Base-by-base conservation (phyloP, 371 early-diverging fungal genomes). In the Mortierella sp. region DNA sequence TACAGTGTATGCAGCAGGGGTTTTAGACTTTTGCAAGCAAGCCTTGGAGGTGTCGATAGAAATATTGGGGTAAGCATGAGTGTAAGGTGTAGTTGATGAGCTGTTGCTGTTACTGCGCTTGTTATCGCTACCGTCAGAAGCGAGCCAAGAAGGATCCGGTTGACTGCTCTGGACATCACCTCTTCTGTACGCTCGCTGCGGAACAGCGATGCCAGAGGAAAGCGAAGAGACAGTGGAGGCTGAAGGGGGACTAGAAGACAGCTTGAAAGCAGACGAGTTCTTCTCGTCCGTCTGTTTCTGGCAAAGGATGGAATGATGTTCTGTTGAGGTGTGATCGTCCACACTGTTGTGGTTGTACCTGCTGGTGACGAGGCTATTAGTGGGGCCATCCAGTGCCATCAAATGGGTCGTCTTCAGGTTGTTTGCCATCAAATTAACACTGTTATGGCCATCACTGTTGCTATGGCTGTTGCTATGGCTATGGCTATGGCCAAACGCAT, bases 41-140 rank as follows among this genome's bases (percentile, higher is more conserved):
- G 75, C 53, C 56, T 68, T 75, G 37, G 75, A 68, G 2, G 75
- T 68, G 57, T 75, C 69, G 49, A 68, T 60, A 48, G 68, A 56
- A 37, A 67, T 73, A 32, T 57, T 52, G n/a, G 62, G 55, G 41
- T 68, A 60, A n/a, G 60, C n/a, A n/a, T n/a, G n/a, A n/a, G n/a
- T n/a, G n/a, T n/a, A 37, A 27, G 60, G 55, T 30, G 54, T 26
- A 57, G 53, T 21, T 24, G 48, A n/a, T 24, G 44, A 9, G 42
- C 34, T 30, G 3, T 32, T 31, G 43, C 9, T 61, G 46, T n/a
- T 46, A 24, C 46, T 43, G 50, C 5, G 9, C 5, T 49, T 48
- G 52, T 31, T 15, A 32, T n/a, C 58, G 46, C 47, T 60, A 41
- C 31, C 41, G 50, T 58, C 59, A 51, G 44, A 57, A 44, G 46